These are phyloP conservation scores for Phytophthora hybrid DNA, from an alignment of 352 stramenopile genomes.

Conservation along the genomic window DNA sequence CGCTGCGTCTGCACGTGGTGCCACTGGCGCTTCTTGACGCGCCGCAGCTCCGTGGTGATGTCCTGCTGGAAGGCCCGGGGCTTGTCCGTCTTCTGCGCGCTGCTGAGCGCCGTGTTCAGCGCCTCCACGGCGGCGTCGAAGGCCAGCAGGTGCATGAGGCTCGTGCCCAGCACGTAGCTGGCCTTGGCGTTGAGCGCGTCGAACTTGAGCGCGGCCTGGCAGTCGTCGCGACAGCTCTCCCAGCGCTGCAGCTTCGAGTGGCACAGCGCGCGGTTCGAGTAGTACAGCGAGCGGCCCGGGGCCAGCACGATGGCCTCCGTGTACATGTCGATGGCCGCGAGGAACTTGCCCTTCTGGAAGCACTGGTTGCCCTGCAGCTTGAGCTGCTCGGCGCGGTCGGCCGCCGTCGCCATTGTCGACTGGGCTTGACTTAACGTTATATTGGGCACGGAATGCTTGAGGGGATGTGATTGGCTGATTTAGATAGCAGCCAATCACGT, in stretches of 20 bases:
- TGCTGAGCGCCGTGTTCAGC: constrained; percentile 57
- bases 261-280: constrained; percentile 83
- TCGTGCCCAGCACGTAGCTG: constrained; percentile 78
- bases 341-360: constrained; percentile 85
- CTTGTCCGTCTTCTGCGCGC: constrained; percentile 68
- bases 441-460: no score
- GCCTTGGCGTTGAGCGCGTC: constrained; percentile 81
- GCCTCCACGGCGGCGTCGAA: constrained; percentile 63
- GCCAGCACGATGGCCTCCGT: constrained; percentile 83
- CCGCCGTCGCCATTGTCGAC: background rate
- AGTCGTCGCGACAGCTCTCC: constrained; percentile 73
- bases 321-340: constrained; percentile 87
- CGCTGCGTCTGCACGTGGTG: constrained; percentile 49
- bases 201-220: constrained; percentile 53
- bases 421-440: background rate
- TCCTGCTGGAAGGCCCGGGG: constrained; percentile 63
- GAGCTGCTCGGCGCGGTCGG: constrained; percentile 71
- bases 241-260: constrained; percentile 76
- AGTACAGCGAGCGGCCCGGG: constrained; percentile 71
- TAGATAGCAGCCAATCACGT: background rate
- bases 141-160: constrained; percentile 52
- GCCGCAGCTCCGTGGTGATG: constrained; percentile 63
- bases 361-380: constrained; percentile 84
- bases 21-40: constrained; percentile 78
- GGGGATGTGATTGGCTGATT: background rate